Percentiles rank a stretch among this genome's conserved stretches.
phyloP scores from a whole-genome alignment of 331 rosid genomes.

The Stylosanthes scabra region DNA sequence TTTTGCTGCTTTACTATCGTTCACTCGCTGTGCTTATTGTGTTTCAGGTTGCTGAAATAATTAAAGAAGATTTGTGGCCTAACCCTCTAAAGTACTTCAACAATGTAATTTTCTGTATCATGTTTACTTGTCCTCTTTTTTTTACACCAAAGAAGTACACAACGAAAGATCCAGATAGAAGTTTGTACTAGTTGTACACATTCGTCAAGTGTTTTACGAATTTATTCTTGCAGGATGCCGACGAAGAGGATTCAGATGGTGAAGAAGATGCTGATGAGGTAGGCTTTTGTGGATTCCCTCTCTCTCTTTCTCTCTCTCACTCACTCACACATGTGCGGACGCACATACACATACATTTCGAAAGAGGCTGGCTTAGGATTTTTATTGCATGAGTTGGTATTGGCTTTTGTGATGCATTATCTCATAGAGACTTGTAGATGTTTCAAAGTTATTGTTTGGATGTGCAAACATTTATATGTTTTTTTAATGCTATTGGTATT shows the following conservation, averaged over 20 bases:
- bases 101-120: slow-evolving; percentile 50
- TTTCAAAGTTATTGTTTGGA: neutral
- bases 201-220: neutral
- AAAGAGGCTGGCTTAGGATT: slow-evolving; percentile 26
- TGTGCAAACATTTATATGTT: neutral
- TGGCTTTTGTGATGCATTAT: neutral
- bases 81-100: slow-evolving; percentile 77
- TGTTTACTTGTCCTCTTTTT: neutral
- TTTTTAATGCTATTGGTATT: neutral
- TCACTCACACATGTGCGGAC: no score
- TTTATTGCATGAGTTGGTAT: neutral
- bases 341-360: no score
- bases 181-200: neutral
- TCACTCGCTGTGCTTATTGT: neutral
- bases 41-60: slow-evolving; percentile 69
- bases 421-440: neutral
- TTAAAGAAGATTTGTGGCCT: slow-evolving; percentile 83
- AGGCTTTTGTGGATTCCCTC: neutral
- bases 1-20: neutral
- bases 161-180: neutral
- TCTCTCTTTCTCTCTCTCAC: no score
- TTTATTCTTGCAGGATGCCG: slow-evolving; percentile 59
- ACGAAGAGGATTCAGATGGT: slow-evolving; percentile 68
- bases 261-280: slow-evolving; percentile 60
- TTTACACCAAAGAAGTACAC: no score